Conservation (phyloP, 2,329 filamentous ascomycete species). For the Escovopsis sp. region DNA sequence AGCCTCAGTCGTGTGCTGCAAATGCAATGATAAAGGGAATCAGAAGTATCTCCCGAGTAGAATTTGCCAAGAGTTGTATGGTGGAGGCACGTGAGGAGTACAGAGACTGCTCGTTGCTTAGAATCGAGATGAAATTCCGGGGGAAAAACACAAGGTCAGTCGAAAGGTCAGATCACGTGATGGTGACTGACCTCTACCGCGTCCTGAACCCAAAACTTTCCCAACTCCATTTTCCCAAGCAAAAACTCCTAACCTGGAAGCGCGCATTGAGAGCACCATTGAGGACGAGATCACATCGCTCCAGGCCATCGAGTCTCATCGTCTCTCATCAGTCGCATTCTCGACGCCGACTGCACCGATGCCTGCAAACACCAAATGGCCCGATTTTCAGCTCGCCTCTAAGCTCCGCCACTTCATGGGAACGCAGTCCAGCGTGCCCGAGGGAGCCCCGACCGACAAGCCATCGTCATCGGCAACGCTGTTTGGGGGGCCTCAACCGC, state of each 20-base stretch:
- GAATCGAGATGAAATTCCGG: no score
- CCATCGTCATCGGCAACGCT: slow-evolving; percentile 3
- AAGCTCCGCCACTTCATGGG: slow-evolving; percentile 15
- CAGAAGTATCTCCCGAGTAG: no score
- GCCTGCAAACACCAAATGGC: slow-evolving; percentile 18
- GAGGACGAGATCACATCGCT: no score
- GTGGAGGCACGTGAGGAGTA: no score
- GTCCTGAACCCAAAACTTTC: no score
- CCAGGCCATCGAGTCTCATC: background rate
- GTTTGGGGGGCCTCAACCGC: background rate
- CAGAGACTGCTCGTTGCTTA: no score
- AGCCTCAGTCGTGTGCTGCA: no score
- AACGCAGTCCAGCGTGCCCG: slow-evolving; percentile 12
- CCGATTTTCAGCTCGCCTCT: slow-evolving; percentile 18
- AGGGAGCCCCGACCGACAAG: slow-evolving; percentile 9
- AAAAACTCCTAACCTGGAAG: slow-evolving; percentile 1
- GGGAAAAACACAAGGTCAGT: no score
- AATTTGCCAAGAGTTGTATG: no score
- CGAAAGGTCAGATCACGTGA: no score
- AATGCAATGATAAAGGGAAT: no score
- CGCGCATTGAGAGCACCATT: background rate
- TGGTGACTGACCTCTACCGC: no score
- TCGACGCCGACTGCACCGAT: slow-evolving; percentile 10
- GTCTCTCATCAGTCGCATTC: slow-evolving; percentile 1
- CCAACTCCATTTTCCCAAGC: background rate